Evolutionary conservation across 306 rosid species (phyloP), one percentile per base, ranked within the genome.

Genomic region (Malus asiatica): DNA sequence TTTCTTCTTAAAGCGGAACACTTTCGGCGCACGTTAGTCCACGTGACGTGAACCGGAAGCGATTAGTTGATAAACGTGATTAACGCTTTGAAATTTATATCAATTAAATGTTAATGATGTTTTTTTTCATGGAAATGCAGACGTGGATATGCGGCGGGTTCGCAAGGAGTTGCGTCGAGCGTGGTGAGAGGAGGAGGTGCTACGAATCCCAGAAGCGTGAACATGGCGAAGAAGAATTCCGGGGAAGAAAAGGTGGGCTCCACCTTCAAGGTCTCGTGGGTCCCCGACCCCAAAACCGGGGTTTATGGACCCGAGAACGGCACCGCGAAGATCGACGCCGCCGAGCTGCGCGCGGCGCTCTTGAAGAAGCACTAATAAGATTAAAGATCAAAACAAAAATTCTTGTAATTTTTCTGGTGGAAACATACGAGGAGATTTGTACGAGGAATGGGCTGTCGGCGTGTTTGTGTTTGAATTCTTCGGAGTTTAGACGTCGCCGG

Each of bases 281-380:
- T 92, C 14, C 98, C 98, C 2, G 93, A 92, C 57, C 98, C 98
- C 4, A 88, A 85, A 13, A 94, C 98, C 20, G 98, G 98, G 6
- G 84, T 85, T 80, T 94, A 94, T 78, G 83, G 79, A 7, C 98
- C 97, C 0, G 98, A 89, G 80, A 94, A 89, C n/a, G 76, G 73
- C 30, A 61, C 23, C 33, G 75, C 81, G 22, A 95, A 94, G 71
- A 79, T 86, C 52, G 98, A 94, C 73, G 95, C 77, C 6, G 96
- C 95, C 4, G 96, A 94, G 70, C 86, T 94, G 4, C 90, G 98
- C 3, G 87, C 91, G 12, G 44, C 45, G 6, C 95, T 94, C 67
- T 58, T 92, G 13, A 82, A 88, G 67, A 92, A 90, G 76, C 72
- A 78, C 48, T 72, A 20, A 80, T 68, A 22, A 22, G 7, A 11